Percentiles rank a stretch among this genome's conserved stretches.
phyloP scores from a whole-genome alignment of 2,329 filamentous ascomycete genomes.

The Thielaviopsis ethacetica region DNA sequence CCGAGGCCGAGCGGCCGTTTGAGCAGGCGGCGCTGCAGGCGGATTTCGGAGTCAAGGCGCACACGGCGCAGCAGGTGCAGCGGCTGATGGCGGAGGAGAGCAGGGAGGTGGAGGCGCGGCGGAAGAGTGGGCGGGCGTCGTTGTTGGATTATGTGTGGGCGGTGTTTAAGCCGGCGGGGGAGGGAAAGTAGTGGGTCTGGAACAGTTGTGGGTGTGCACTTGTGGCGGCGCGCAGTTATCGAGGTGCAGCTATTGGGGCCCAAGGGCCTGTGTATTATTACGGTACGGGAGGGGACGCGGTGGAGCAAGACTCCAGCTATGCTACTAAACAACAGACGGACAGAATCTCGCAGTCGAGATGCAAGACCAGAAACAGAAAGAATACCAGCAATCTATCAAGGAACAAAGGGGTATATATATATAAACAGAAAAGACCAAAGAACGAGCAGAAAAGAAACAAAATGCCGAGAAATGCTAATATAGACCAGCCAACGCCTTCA shows the following conservation, averaged over 20 bases:
- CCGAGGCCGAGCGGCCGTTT: conserved; percentile 38
- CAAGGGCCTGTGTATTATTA: too few species aligned
- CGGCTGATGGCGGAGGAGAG: conserved; percentile 39
- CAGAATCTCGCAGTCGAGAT: background rate
- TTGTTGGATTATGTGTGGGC: conserved; percentile 24
- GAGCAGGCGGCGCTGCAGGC: conserved; percentile 49
- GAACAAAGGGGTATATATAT: background rate
- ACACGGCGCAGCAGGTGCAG: conserved; percentile 40
- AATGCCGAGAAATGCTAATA: background rate
- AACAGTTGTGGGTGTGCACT: background rate
- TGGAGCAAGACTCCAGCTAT: background rate
- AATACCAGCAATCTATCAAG: background rate
- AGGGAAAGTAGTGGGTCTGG: background rate
- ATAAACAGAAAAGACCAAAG: too few species aligned
- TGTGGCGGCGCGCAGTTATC: too few species aligned
- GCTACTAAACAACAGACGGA: background rate
- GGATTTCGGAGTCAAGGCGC: conserved; percentile 42
- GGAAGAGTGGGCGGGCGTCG: conserved; percentile 36
- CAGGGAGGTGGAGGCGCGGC: conserved; percentile 35
- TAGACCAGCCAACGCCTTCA: background rate
- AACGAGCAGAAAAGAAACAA: background rate
- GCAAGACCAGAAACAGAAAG: background rate
- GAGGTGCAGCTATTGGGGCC: too few species aligned
- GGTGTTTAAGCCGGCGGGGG: conserved; percentile 15
- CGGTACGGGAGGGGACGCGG: too few species aligned